Evolutionary conservation across 2,329 filamentous ascomycete species (phyloP).

Genomic region (Ophiostoma piceae): DNA sequence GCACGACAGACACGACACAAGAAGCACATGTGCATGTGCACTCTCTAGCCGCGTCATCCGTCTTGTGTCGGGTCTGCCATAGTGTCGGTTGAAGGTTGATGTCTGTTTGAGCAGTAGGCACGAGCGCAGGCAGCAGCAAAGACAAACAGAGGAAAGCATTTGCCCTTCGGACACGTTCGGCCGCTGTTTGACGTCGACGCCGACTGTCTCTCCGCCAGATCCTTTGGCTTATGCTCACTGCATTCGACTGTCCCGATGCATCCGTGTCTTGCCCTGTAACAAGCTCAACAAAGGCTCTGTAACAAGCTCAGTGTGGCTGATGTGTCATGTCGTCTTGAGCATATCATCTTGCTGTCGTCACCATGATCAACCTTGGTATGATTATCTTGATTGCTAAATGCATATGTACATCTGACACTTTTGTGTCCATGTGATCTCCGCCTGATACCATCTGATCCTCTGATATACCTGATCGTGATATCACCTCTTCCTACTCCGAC

Average conservation of each 20-base stretch:
- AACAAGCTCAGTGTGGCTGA: neutral
- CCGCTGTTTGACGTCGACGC: neutral
- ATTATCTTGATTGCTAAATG: conserved; percentile 7
- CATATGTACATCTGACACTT: conserved; percentile 9
- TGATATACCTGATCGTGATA: neutral
- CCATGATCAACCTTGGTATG: neutral
- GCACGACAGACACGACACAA: neutral
- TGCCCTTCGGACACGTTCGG: neutral
- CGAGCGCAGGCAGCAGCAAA: neutral
- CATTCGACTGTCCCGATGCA: neutral
- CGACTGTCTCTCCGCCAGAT: neutral
- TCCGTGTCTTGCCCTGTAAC: neutral
- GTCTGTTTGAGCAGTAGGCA: neutral
- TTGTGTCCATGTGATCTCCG: conserved; percentile 1
- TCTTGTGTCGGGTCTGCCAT: neutral
- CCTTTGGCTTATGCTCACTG: neutral
- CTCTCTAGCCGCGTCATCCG: conserved; percentile 5
- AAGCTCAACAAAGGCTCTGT: neutral
- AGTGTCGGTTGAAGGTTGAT: neutral
- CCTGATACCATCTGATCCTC: neutral
- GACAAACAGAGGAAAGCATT: neutral
- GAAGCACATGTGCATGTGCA: neutral
- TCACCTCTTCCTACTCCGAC: neutral
- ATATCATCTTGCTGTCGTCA: neutral
- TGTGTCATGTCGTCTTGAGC: neutral